phyloP scores from a whole-genome alignment of 2,329 filamentous ascomycete genomes.

The Pyricularia sp. region DNA sequence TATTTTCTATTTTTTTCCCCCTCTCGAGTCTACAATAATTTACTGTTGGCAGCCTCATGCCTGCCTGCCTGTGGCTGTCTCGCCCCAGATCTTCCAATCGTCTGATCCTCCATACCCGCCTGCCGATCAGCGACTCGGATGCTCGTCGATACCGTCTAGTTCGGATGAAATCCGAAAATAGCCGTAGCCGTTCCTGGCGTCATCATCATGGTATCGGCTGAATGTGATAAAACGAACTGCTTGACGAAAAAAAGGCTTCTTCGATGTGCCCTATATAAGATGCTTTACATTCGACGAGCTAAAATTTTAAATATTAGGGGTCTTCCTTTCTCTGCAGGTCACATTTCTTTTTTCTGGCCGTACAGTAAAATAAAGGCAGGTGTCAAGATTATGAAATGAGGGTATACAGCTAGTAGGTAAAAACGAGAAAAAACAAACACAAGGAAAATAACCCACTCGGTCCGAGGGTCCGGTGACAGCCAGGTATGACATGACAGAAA shows the following conservation, averaged over 20 bases:
- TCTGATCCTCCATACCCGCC: conserved; percentile 4
- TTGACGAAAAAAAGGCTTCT: not conserved
- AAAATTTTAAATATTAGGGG: not conserved
- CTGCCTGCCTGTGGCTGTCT: not conserved
- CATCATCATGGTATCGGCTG: not conserved
- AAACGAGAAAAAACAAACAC: too few relatives aligned
- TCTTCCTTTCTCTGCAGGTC: not conserved
- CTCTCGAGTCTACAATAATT: not conserved
- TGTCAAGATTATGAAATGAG: not conserved
- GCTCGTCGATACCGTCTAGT: not conserved
- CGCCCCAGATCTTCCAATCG: not conserved
- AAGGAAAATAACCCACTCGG: not conserved
- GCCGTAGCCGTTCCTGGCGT: not conserved
- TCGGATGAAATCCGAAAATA: not conserved
- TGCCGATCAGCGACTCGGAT: conserved; percentile 3
- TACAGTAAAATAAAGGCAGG: not conserved
- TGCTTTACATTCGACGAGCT: not conserved
- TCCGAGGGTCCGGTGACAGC: not conserved
- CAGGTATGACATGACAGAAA: not conserved
- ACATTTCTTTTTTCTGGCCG: not conserved
- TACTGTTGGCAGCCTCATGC: not conserved
- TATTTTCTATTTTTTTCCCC: not conserved
- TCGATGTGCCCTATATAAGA: not conserved
- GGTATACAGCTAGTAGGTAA: not conserved
- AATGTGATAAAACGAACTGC: not conserved